Percentiles rank a stretch among this genome's conserved stretches.
Conservation (phyloP, 768 basidiomycete species). For the Termitomyces sp. region DNA sequence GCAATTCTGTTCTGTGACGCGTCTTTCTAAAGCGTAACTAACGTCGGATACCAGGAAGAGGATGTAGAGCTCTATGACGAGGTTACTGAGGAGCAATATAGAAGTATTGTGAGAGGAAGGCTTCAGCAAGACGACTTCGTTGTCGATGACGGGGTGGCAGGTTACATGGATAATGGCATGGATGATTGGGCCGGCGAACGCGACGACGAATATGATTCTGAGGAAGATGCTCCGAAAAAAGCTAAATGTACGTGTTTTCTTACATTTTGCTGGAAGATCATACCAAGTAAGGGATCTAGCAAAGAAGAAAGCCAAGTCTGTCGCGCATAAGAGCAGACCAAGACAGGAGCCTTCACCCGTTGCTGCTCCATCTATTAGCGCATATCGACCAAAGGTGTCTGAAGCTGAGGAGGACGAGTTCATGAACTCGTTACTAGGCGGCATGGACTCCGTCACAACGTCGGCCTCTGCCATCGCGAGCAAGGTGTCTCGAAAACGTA, state of each 20-base stretch:
- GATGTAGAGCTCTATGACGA: constrained; percentile 82
- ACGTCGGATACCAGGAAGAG: constrained; percentile 34
- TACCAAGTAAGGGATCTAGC: constrained; percentile 11
- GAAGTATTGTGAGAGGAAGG: constrained; percentile 75
- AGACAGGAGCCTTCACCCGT: constrained; percentile 52
- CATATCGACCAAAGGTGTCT: constrained; percentile 75
- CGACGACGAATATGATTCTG: constrained; percentile 53
- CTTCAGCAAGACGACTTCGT: constrained; percentile 92
- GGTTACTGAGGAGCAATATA: constrained; percentile 88
- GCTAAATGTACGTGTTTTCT: constrained; percentile 33
- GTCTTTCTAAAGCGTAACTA: not conserved
- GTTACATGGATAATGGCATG: constrained; percentile 95
- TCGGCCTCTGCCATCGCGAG: constrained; percentile 28
- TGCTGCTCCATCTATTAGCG: constrained; percentile 61
- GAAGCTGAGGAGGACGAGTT: constrained; percentile 86
- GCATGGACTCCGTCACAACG: constrained; percentile 52
- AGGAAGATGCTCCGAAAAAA: constrained; percentile 46
- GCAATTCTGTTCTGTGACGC: not conserved
- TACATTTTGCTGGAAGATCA: not conserved
- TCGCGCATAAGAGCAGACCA: constrained; percentile 34
- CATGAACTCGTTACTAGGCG: constrained; percentile 77
- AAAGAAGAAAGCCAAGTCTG: constrained; percentile 42
- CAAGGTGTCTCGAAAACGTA: constrained; percentile 56
- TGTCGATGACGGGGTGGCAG: constrained; percentile 86
- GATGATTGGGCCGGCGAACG: constrained; percentile 81